Percentiles rank a stretch among this genome's conserved stretches.
These are phyloP conservation scores for Pachysandra terminalis DNA, from an alignment of 164 flowering plant genomes.

Conservation along the genomic window DNA sequence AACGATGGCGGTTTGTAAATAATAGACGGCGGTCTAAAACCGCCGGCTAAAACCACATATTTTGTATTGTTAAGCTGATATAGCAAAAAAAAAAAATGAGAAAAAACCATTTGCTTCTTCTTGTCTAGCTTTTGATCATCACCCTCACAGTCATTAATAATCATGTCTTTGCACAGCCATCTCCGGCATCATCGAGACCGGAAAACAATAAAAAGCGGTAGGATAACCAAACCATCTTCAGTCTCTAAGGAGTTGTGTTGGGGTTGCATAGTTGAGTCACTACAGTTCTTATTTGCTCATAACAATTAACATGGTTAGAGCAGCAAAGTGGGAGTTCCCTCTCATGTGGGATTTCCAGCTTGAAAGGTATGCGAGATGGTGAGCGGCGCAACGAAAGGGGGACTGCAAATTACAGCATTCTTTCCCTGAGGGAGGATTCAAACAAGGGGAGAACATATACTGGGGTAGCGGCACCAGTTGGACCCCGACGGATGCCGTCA, in stretches of 20 bases:
- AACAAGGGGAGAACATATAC: constrained; percentile 78
- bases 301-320: constrained; percentile 70
- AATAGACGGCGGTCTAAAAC: too few species aligned
- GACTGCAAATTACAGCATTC: constrained; percentile 79
- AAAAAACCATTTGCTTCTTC: not conserved
- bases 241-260: constrained; percentile 25
- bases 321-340: constrained; percentile 65
- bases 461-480: constrained; percentile 82
- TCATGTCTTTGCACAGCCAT: not conserved
- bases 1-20: too few species aligned
- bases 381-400: constrained; percentile 54
- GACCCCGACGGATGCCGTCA: constrained; percentile 72
- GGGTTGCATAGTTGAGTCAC: constrained; percentile 28
- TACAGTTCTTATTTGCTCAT: constrained; percentile 65
- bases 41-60: too few species aligned
- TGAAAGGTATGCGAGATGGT: constrained; percentile 65
- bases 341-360: constrained; percentile 61
- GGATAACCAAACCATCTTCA: constrained; percentile 22
- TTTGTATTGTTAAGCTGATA: too few species aligned
- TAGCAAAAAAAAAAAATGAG: not conserved
- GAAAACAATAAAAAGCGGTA: not conserved
- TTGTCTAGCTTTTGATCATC: not conserved
- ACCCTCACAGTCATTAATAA: not conserved
- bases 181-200: not conserved
- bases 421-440: constrained; percentile 39